Percentiles rank a stretch among this genome's conserved stretches.
Conservation (phyloP, 2,329 filamentous ascomycete genomes). For the Penicillium glabrum region DNA sequence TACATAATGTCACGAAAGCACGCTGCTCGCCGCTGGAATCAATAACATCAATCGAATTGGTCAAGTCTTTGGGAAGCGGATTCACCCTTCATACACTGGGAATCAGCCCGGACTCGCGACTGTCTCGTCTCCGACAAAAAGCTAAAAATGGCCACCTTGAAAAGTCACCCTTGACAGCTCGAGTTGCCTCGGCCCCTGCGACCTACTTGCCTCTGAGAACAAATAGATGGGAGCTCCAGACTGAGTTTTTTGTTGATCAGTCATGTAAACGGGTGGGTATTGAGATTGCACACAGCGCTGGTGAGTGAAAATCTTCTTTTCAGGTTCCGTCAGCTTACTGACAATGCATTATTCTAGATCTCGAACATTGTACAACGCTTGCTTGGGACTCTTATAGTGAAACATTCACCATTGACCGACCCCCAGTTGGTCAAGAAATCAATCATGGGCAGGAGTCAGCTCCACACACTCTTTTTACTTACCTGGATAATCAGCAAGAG, state of each 20-base stretch:
- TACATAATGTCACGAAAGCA: conserved; percentile 38
- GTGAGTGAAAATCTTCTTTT: conserved; percentile 5
- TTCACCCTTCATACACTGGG: conserved; percentile 47
- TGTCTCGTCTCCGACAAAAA: conserved; percentile 29
- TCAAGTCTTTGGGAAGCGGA: conserved; percentile 23
- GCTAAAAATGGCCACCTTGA: conserved; percentile 8
- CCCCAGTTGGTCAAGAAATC: conserved; percentile 30
- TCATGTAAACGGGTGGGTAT: conserved; percentile 30
- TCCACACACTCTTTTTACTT: conserved; percentile 50
- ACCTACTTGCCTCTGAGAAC: neutral
- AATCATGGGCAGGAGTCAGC: conserved; percentile 38
- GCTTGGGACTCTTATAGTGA: conserved; percentile 41
- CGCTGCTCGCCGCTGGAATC: conserved; percentile 36
- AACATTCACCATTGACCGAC: conserved; percentile 43
- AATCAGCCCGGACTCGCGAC: conserved; percentile 31
- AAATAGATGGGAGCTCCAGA: conserved; percentile 21
- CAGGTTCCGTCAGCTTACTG: neutral
- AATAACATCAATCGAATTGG: conserved; percentile 45
- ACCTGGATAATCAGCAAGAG: conserved; percentile 20
- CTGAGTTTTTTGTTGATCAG: conserved; percentile 26
- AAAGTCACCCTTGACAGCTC: conserved; percentile 1
- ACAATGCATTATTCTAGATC: conserved; percentile 20
- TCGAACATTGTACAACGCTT: conserved; percentile 37
- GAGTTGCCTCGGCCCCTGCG: conserved; percentile 9
- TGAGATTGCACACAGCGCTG: conserved; percentile 26